Evolutionary conservation across 768 basidiomycete genomes (phyloP), one percentile per base, ranked within the genome.

Genomic region (Podaxis pistillaris): DNA sequence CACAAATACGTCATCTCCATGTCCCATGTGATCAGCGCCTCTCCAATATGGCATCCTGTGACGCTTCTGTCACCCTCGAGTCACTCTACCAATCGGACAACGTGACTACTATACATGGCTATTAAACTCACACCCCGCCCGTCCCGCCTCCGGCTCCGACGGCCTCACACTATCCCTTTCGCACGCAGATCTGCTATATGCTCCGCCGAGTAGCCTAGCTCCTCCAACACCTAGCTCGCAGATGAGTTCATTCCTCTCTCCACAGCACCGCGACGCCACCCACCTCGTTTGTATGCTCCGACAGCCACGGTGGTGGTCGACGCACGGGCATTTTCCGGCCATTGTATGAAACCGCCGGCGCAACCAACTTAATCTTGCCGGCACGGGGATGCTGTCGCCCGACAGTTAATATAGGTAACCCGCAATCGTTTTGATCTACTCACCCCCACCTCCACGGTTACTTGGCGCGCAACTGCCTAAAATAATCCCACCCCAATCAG

Each of bases 231-330:
- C 80, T 87, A 63, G 59, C 63, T 57, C 44, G 58, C 58, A 63
- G 26, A 50, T 61, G 36, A 52, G 58, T 61, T 56, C 36, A 60
- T 58, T 12, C 52, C 40, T 64, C 63, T 55, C 65, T 41, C 19
- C 52, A 51, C 47, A 38, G 37, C 44, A 62, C 46, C 47, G 11
- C 54, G 11, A 49, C 15, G 19, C 12, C 41, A 67, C 72, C 56
- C 59, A 88, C 89, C 84, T 93, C 90, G 3, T 76, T 78, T 13
- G 93, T 94, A 73, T 94, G 93, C 67, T 94, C 85, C 57, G 91
- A 92, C 24, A 93, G 79, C 82, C 87, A 94, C n/a, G 93, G 93
- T 11, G 93, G 93, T n/a, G 91, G 84, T 62, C 84, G 81, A 54
- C 78, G 81, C 46, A 94, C 82, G 33, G 84, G 81, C 86, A 93